Evolutionary conservation across 345 rosid genomes (phyloP), one percentile per base, ranked within the genome.

Genomic region (Brassica carinata): DNA sequence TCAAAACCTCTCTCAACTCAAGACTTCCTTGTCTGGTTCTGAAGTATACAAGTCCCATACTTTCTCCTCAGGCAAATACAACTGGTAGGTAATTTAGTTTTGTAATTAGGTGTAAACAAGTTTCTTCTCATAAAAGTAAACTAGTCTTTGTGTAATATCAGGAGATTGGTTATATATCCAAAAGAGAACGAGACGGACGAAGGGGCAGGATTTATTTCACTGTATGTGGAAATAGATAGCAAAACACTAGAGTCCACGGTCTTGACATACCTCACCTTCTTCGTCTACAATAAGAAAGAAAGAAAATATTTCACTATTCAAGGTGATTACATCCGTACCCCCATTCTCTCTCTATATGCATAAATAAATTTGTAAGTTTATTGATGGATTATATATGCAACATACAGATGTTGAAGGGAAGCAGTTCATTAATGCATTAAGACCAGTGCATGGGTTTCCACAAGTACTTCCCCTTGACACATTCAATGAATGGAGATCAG

Each of bases 1-100:
- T 38, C 79, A 75, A 75, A 75, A 27, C 66, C 15, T 75, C 26
- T 75, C 66, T 36, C 72, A 75, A 23, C 72, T 75, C 72, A 75
- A 67, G 26, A 53, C 62, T 33, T 9, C 5, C 34, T 51, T 51
- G 10, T 23, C 72, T 10, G 36, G 7, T 66, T 3, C 29, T 53
- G 64, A 71, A 1, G 63, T 5, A 75, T 75, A 66, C 78, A 75
- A 66, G 55, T 75, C 78, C 23, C 36, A 19, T 66, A 53, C 53
- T 5, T 66, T 75, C 65, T 33, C 72, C 23, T 75, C 78, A 6
- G 72, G 78, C 27, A 75, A 65, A 19, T 53, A 65, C 48, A 48
- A 75, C 15, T 75, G 78, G 71, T 76, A 75, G 64, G 64, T 76
- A 75, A 30, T 33, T 19, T 10, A 58, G 67, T 23, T 5, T 7